Evolutionary conservation across 805 yeast genomes (phyloP).

Genomic region (Suhomyces prunicola): DNA sequence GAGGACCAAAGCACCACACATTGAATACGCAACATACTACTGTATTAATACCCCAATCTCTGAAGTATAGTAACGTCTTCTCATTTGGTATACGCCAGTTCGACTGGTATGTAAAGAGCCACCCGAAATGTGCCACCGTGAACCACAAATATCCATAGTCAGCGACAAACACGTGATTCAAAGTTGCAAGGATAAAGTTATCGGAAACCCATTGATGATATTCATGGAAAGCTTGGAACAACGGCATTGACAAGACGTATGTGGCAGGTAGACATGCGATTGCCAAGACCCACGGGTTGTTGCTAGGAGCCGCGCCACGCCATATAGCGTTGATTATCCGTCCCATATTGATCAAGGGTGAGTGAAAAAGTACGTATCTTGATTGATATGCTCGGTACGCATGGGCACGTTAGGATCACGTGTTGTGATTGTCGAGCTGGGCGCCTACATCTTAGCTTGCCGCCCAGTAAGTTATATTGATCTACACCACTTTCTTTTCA

Average conservation of each 20-base stretch:
- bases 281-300: background rate
- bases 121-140: slow-evolving; percentile 16
- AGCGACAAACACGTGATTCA: slow-evolving; percentile 22
- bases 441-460: background rate
- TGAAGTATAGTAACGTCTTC: slow-evolving; percentile 1
- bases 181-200: slow-evolving; percentile 8
- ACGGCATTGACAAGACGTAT: slow-evolving; percentile 22
- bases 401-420: background rate
- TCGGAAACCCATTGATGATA: slow-evolving; percentile 12
- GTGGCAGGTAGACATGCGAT: slow-evolving; percentile 5
- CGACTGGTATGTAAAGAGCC: slow-evolving; percentile 7
- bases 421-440: background rate
- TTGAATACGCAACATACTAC: slow-evolving; percentile 9
- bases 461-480: background rate
- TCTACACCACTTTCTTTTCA: too few species aligned
- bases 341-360: background rate
- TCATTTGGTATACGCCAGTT: slow-evolving; percentile 3
- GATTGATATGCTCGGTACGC: background rate
- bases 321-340: background rate
- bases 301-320: background rate
- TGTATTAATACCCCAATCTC: slow-evolving; percentile 12
- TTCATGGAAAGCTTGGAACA: slow-evolving; percentile 10
- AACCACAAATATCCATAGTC: slow-evolving; percentile 32
- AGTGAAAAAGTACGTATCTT: background rate
- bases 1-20: slow-evolving; percentile 36